These are phyloP conservation scores for Flaveria floridana DNA, from an alignment of 140 eudicot species.

Conservation along the genomic window DNA sequence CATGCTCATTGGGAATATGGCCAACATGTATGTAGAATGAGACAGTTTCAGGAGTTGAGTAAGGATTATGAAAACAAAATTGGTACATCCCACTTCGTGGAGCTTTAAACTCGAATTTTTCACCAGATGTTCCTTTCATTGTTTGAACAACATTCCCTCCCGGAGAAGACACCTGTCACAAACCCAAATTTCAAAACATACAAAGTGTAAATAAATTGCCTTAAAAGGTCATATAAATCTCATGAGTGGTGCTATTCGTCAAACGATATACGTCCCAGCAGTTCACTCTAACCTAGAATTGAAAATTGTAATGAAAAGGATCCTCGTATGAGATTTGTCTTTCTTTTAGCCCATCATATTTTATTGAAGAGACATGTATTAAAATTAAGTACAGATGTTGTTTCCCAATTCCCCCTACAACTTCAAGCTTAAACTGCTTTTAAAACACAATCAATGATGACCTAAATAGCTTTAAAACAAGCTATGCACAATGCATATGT, in stretches of 20 bases:
- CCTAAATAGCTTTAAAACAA: neutral
- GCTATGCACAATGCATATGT: neutral
- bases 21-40: slow-evolving; percentile 96
- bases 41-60: slow-evolving; percentile 87
- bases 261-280: neutral
- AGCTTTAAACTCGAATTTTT: slow-evolving; percentile 88
- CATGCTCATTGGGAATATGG: slow-evolving; percentile 90
- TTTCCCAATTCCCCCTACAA: neutral
- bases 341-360: too few relatives aligned
- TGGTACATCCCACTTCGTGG: slow-evolving; percentile 96
- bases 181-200: slow-evolving; percentile 25
- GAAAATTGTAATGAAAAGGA: neutral
- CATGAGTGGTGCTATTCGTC: neutral
- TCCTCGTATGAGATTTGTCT: too few relatives aligned
- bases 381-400: neutral
- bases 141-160: slow-evolving; percentile 61
- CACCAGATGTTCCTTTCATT: slow-evolving; percentile 91
- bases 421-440: neutral
- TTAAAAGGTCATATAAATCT: neutral
- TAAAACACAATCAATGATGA: neutral
- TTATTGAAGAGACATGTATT: neutral
- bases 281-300: neutral
- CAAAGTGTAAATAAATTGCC: neutral
- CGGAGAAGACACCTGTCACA: slow-evolving; percentile 83
- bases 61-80: slow-evolving; percentile 91